Base-by-base conservation (phyloP, 2,329 filamentous ascomycete species). In the Myriangium duriaei region DNA sequence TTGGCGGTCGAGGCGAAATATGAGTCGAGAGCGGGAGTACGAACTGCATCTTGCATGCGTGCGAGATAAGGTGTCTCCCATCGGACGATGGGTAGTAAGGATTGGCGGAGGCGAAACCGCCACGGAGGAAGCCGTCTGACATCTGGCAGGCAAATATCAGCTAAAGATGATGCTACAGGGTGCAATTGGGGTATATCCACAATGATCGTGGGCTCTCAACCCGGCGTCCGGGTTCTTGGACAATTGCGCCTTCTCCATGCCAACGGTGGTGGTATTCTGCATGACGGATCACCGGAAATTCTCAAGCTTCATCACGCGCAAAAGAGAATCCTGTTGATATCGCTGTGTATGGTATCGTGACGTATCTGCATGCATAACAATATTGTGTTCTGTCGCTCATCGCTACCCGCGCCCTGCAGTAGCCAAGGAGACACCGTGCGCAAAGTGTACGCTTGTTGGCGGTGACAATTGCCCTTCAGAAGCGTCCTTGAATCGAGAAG, bases 1-100 rank as follows among this genome's bases (percentile, higher is more conserved):
- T 96, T 98, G 46, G 91, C 91, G 1, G 87, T 93, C 47, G 92
- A 84, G 35, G 91, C 88, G 61, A 98, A 98, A 66, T 95, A 98
- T 45, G 84, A 84, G 61, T 98, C 91, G 52, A 96, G 77, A 6
- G 81, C 72, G 1, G 85, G 84, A 13, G 83, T 80, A 52, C 88
- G 81, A 56, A 88, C 61, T 56, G 68, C 76, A 48, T 79, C 72
- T 68, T 98, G 91, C 54, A 94, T 65, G 64, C 74, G 79, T 41
- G 88, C 88, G 12, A 98, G 76, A 60, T 93, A 91, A 1, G 87
- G 88, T 18, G 91, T 98, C 65, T 98, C 91, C 79, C 80, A 87
- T 57, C 91, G 79, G 40, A 96, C 77, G 42, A 96, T 69, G 45
- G 88, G 88, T 42, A 98, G 77, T 42, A 88, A 68, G 50, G 67